Base-by-base conservation (phyloP, 139 green algal species). In the Trebouxia sp. region DNA sequence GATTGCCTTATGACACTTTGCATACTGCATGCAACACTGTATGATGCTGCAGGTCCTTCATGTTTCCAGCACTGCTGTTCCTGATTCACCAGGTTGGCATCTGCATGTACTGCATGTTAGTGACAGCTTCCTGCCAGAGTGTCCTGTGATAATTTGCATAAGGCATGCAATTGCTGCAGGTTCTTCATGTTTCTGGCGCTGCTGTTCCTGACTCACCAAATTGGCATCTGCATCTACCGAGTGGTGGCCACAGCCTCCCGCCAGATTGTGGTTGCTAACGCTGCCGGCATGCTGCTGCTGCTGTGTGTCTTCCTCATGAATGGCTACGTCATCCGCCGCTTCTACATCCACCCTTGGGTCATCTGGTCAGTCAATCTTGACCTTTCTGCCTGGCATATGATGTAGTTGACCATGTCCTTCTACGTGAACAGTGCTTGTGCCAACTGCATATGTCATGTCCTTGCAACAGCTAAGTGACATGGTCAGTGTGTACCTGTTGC, bases 141-240 rank as follows among this genome's bases (percentile, higher is more conserved):
- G n/a, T n/a, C n/a, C n/a, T n/a, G n/a, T n/a, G n/a, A n/a, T n/a
- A n/a, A n/a, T n/a, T n/a, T n/a, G n/a, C n/a, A 43, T 69, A 22
- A 14, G n/a, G n/a, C 28, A 5, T 39, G 17, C n/a, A 32, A 69
- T 17, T 56, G 41, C 39, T 76, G 78, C 78, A 79, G 80, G 45
- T 80, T 89, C 47, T 91, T 91, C 81, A 84, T 85, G 32, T 91
- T 83, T 74, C 81, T 81, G 80, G 65, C 85, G 5, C 78, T 88
- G 50, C 28, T 86, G n/a, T 80, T 86, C 38, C 42, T 83, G 50
- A 66, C 78, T n/a, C 67, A 83, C 38, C 72, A 83, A 39, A 67
- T 76, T 38, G 62, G 43, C 5, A 39, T 83, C 28, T 45, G 17
- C 30, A 38, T 77, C 30, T 83, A 53, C 77, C 56, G 77, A 11